A percentile compares a stretch with the other conserved stretches of the same genome.
These are phyloP conservation scores for Conticribra guillardii DNA, from an alignment of 108 stramenopile species.

Conservation along the genomic window DNA sequence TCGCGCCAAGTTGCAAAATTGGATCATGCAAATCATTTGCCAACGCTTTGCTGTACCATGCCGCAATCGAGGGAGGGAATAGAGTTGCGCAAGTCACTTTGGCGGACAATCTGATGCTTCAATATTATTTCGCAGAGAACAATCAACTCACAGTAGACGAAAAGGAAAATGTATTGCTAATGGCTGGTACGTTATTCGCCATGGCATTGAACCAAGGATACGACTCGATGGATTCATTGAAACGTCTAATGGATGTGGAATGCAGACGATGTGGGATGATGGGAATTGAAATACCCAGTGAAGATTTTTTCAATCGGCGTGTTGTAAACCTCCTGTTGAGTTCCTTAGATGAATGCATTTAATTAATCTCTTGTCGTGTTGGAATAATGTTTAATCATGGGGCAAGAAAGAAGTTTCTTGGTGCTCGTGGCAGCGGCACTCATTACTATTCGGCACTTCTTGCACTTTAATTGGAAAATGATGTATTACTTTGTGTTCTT, in stretches of 20 bases:
- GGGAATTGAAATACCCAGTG: conserved; percentile 45
- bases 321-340: too few species aligned
- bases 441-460: too few species aligned
- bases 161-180: conserved; percentile 30
- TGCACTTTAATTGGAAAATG: too few species aligned
- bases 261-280: conserved; percentile 19
- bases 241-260: conserved; percentile 55
- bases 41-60: conserved; percentile 57
- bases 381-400: too few species aligned
- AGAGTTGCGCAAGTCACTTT: conserved; percentile 61
- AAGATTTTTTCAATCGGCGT: conserved; percentile 54
- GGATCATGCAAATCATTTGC: conserved; percentile 29
- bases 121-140: conserved; percentile 19
- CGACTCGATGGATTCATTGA: conserved; percentile 48
- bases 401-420: too few species aligned
- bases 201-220: conserved; percentile 64
- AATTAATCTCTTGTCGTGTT: too few species aligned
- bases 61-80: conserved; percentile 60
- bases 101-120: conserved; percentile 62
- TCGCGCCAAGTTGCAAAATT: too few species aligned
- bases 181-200: conserved; percentile 58
- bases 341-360: too few species aligned
- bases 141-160: conserved; percentile 13
- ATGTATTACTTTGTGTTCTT: too few species aligned
- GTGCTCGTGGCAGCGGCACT: too few species aligned